phyloP scores from a whole-genome alignment of 305 asterid genomes.

The Solanum hybrid region DNA sequence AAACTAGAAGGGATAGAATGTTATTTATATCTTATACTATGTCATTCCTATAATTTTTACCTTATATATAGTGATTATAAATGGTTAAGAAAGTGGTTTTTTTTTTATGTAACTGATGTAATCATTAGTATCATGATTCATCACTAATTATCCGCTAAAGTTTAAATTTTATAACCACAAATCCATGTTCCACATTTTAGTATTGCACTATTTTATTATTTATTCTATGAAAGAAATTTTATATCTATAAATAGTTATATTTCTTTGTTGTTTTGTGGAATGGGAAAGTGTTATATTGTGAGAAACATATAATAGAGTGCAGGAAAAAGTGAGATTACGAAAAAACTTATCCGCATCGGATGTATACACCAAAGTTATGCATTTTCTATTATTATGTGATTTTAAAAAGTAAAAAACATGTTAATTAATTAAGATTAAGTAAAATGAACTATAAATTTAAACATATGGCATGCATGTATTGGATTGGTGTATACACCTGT shows the following conservation, averaged over 20 bases:
- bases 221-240: not conserved
- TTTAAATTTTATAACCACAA: not conserved
- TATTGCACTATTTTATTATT: not conserved
- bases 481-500: too few species aligned
- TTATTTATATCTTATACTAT: too few species aligned
- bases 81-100: not conserved
- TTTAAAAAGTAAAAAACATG: too few species aligned
- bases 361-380: too few species aligned
- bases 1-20: not conserved
- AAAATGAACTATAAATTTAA: too few species aligned
- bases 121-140: not conserved
- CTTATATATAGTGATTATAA: too few species aligned
- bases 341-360: too few species aligned
- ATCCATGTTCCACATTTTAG: not conserved
- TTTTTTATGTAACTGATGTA: not conserved
- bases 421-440: too few species aligned
- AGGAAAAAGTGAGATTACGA: too few species aligned
- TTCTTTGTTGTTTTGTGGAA: not conserved
- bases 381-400: too few species aligned
- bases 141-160: not conserved
- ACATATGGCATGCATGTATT: too few species aligned
- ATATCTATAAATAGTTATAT: not conserved
- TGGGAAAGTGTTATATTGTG: not conserved
- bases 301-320: too few species aligned
- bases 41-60: not conserved